These are phyloP conservation scores for Acacia melanoxylon DNA, from an alignment of 306 rosid species.

Conservation along the genomic window DNA sequence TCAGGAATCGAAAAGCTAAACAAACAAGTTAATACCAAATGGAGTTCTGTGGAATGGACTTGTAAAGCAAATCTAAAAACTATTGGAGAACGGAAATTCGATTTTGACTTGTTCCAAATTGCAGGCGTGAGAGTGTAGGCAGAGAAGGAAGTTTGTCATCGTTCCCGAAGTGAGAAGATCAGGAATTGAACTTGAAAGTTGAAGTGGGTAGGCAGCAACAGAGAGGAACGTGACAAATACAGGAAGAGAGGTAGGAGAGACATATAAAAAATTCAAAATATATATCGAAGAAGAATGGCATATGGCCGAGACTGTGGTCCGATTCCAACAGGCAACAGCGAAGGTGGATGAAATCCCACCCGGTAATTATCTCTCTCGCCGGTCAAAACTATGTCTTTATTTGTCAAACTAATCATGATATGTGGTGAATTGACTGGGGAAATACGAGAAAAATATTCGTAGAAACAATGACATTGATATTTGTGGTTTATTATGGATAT, in stretches of 20 bases:
- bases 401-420: not conserved
- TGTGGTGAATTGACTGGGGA: not conserved
- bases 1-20: slow-evolving; percentile 13
- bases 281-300: slow-evolving; percentile 9
- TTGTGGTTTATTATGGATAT: not conserved
- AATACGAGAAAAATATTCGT: not conserved
- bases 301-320: not conserved
- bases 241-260: not conserved
- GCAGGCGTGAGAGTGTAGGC: not conserved
- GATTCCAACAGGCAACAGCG: not conserved
- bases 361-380: not conserved
- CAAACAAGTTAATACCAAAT: not conserved
- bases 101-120: slow-evolving; percentile 3
- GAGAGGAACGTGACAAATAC: slow-evolving; percentile 6
- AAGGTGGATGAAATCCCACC: slow-evolving; percentile 1
- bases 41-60: not conserved
- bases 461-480: not conserved
- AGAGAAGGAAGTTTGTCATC: not conserved
- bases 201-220: slow-evolving; percentile 22
- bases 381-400: not conserved
- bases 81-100: not conserved
- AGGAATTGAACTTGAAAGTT: not conserved
- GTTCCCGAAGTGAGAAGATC: not conserved
- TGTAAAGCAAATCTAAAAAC: not conserved
- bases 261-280: not conserved